A percentile compares a stretch with the other conserved stretches of the same genome.
Evolutionary conservation across 192 early-diverging fungal genomes (phyloP).

Genomic region (Coemansia sp.): DNA sequence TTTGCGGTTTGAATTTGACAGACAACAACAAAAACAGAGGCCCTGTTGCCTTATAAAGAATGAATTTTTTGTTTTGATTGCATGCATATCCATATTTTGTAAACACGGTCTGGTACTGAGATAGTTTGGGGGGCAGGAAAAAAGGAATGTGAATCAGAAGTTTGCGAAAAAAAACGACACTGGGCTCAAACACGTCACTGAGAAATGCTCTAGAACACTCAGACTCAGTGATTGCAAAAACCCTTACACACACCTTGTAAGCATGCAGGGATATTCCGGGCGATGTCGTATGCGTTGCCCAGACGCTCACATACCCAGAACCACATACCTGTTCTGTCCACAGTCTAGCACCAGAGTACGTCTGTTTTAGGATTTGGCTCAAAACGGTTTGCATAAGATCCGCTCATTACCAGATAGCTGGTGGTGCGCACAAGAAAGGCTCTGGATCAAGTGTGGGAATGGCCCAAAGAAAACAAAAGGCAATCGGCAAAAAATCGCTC

Average conservation of each 20-base stretch:
- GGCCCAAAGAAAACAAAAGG: neutral
- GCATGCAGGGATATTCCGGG: neutral
- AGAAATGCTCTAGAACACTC: neutral
- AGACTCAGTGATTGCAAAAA: neutral
- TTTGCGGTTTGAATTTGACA: neutral
- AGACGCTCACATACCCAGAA: neutral
- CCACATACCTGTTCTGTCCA: too few species aligned
- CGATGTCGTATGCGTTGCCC: neutral
- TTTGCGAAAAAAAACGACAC: neutral
- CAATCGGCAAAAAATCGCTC: neutral
- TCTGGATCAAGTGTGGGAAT: neutral
- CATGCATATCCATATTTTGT: neutral
- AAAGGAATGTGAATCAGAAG: neutral
- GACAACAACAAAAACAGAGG: neutral
- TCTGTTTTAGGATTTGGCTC: neutral
- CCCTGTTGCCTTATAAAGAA: neutral
- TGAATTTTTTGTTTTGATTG: neutral
- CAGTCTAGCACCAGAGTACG: too few species aligned
- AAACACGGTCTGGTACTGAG: neutral
- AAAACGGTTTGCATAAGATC: neutral
- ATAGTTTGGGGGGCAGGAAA: neutral
- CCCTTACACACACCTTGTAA: too few species aligned
- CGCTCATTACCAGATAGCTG: neutral
- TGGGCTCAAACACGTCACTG: neutral
- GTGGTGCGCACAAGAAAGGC: neutral